These are phyloP conservation scores for Penicillium sp. DNA, from an alignment of 2,329 filamentous ascomycete genomes.

Conservation along the genomic window DNA sequence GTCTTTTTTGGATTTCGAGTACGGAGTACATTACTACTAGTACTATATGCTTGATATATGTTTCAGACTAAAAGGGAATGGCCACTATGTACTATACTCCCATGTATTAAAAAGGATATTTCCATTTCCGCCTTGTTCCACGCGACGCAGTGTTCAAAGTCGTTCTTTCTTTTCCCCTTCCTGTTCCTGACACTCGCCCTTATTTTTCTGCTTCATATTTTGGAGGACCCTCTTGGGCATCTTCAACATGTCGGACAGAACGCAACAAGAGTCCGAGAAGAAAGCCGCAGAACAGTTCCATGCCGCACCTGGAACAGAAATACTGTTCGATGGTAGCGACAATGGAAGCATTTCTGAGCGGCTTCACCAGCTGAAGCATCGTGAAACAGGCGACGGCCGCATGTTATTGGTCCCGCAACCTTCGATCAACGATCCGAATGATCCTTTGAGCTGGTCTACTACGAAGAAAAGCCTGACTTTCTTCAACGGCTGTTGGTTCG, in stretches of 20 bases:
- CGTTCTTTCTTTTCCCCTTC: neutral
- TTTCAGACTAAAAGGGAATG: neutral
- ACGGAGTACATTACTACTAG: neutral
- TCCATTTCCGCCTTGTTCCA: neutral
- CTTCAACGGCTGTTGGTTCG: slow-evolving; percentile 16
- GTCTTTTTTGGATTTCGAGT: neutral
- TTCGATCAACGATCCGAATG: slow-evolving; percentile 14
- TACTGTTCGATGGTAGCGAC: slow-evolving; percentile 6
- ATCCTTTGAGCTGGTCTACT: slow-evolving; percentile 12
- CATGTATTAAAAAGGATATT: neutral
- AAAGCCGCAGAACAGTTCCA: neutral
- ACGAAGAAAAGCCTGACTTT: slow-evolving; percentile 11
- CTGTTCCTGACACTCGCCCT: neutral
- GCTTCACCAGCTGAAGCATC: slow-evolving; percentile 22
- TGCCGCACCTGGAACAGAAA: slow-evolving; percentile 9
- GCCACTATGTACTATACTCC: neutral
- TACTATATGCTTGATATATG: neutral
- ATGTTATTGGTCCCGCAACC: slow-evolving; percentile 14
- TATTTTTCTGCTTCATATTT: neutral
- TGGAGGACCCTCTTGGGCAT: neutral
- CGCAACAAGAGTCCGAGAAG: neutral
- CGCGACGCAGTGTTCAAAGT: neutral
- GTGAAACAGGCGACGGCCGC: slow-evolving; percentile 6
- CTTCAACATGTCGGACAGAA: neutral
- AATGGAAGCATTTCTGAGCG: slow-evolving; percentile 3